Base-by-base conservation (phyloP, 495 filamentous ascomycete genomes). In the Letharia lupina region DNA sequence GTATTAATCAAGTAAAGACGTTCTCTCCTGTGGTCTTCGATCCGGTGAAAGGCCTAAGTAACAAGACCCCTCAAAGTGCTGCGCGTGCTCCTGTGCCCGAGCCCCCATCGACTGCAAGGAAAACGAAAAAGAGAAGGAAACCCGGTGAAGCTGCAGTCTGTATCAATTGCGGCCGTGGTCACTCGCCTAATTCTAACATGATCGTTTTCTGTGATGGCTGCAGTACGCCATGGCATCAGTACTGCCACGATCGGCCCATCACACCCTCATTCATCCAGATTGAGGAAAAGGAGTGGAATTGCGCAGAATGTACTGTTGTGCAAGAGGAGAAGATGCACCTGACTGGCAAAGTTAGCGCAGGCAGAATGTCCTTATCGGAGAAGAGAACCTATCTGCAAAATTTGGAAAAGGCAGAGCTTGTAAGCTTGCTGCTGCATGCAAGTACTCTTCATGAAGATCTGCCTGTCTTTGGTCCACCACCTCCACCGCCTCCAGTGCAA, bases 201-300 rank as follows among this genome's bases (percentile, higher is more conserved):
- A 96, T 98, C 64, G 94, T 98, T 11, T 94, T 96, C 73, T 98
- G 94, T 77, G 92, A 96, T 75, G 87, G 86, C 16, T 98, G 94
- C 78, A 92, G 94, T 72, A 81, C 80, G 15, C 84, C 88, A 20
- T 98, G 92, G 85, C 94, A 98, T 74, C 93, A 96, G 75, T 83
- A 83, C 67, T 98, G 94, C 71, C 93, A 97, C 74, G 85, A 94
- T 69, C 92, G 94, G 1, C 82, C 82, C 7, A 92, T 98, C 68
- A 79, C 81, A 11, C 83, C 87, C 66, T 83, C 89, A 15, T 84
- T 89, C 11, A 84, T 96, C 6, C 73, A 78, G 18, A 79, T 86
- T 41, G 78, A 87, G 66, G 86, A 87, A 61, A 83, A 81, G 63
- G 83, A 87, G 67, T 98, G 94, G 93, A 84, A 86, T 70, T 98